Percentiles rank a stretch among this genome's conserved stretches.
Conservation (phyloP, 371 early-diverging fungal genomes). For the Actinomortierella wolfii region DNA sequence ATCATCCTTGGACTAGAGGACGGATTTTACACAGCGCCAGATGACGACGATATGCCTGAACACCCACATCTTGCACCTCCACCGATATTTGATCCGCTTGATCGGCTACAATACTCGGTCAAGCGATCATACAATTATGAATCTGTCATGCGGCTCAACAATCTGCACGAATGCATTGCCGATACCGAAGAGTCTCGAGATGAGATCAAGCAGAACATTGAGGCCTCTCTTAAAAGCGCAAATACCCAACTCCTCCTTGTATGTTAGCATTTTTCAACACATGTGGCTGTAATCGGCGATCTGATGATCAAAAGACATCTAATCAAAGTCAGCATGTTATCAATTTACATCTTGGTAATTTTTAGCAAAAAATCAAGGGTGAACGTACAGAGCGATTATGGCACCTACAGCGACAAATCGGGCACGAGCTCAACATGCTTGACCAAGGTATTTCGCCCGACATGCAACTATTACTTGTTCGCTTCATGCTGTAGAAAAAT, state of each 20-base stretch:
- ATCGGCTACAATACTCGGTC: slow-evolving; percentile 12
- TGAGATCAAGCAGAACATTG: slow-evolving; percentile 53
- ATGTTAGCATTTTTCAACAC: slow-evolving; percentile 9
- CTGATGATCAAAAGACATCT: background rate
- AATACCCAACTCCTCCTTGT: slow-evolving; percentile 51
- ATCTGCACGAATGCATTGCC: slow-evolving; percentile 59
- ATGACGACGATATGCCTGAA: slow-evolving; percentile 24
- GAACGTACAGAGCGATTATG: slow-evolving; percentile 37
- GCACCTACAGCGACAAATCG: slow-evolving; percentile 46
- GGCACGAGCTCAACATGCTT: slow-evolving; percentile 38
- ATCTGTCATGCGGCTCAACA: slow-evolving; percentile 56
- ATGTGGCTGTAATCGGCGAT: background rate
- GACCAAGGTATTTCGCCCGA: slow-evolving; percentile 21
- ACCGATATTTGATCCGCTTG: slow-evolving; percentile 7
- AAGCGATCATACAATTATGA: slow-evolving; percentile 61
- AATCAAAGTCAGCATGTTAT: too few species aligned
- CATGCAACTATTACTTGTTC: background rate
- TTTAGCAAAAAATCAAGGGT: slow-evolving; percentile 33
- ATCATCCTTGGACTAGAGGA: slow-evolving; percentile 57
- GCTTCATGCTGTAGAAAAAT: too few species aligned
- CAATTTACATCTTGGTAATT: background rate
- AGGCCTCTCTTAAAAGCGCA: slow-evolving; percentile 47
- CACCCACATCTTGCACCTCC: slow-evolving; percentile 15
- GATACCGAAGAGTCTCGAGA: slow-evolving; percentile 58
- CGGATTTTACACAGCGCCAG: slow-evolving; percentile 61